Percentiles rank a stretch among this genome's conserved stretches.
Evolutionary conservation across 1,284 basidiomycete species (phyloP).

Genomic region (Boletus semigastroideus): DNA sequence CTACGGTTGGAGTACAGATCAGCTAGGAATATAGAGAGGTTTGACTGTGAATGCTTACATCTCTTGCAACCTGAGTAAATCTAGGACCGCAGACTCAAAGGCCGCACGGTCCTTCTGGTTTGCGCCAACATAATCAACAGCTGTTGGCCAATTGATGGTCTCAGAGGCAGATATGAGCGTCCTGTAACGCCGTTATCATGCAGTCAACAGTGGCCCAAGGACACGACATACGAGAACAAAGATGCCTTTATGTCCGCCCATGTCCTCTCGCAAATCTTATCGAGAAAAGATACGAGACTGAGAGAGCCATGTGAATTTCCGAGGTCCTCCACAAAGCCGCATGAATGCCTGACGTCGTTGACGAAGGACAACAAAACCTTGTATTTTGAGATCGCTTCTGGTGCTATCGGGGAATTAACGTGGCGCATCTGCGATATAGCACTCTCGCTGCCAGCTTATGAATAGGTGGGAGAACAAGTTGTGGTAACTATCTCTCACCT

Average conservation of each 20-base stretch:
- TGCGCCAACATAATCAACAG: slow-evolving; percentile 60
- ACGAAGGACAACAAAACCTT: slow-evolving; percentile 63
- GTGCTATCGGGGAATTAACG: slow-evolving; percentile 41
- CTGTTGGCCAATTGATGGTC: slow-evolving; percentile 78
- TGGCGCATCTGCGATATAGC: slow-evolving; percentile 50
- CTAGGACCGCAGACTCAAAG: slow-evolving; percentile 75
- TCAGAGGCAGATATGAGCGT: slow-evolving; percentile 65
- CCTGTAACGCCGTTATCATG: slow-evolving; percentile 38
- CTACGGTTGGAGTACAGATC: slow-evolving; percentile 40
- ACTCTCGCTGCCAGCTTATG: slow-evolving; percentile 47
- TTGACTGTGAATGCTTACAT: slow-evolving; percentile 52
- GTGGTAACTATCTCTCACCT: slow-evolving; percentile 55
- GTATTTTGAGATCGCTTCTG: slow-evolving; percentile 55
- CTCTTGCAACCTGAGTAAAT: slow-evolving; percentile 74
- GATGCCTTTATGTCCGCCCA: slow-evolving; percentile 72
- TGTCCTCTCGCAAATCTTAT: slow-evolving; percentile 60
- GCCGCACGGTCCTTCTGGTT: slow-evolving; percentile 49
- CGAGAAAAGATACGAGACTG: slow-evolving; percentile 58
- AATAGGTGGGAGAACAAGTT: slow-evolving; percentile 8
- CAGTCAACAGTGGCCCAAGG: background rate
- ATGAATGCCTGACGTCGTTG: slow-evolving; percentile 42
- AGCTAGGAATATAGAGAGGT: background rate
- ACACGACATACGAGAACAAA: slow-evolving; percentile 58
- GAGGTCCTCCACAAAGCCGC: slow-evolving; percentile 44
- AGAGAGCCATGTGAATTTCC: slow-evolving; percentile 39